Evolutionary conservation across 108 stramenopile species (phyloP).

Genomic region (Cyclotella sp.): DNA sequence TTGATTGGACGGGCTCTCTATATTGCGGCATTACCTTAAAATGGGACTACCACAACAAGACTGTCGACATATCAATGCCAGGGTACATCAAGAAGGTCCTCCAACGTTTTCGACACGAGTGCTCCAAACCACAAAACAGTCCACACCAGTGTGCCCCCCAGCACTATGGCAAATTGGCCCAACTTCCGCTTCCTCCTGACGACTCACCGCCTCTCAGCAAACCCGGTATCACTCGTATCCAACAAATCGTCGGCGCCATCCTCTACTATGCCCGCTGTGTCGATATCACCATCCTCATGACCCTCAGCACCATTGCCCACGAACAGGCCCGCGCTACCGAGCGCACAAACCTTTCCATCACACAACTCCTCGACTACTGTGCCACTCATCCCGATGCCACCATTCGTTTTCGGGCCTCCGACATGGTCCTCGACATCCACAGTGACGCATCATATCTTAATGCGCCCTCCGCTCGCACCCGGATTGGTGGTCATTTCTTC

Average conservation of each 20-base stretch:
- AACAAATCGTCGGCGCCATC: conserved; percentile 46
- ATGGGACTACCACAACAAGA: conserved; percentile 52
- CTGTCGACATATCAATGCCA: conserved; percentile 52
- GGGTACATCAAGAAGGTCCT: conserved; percentile 53
- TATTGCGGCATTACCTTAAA: conserved; percentile 50
- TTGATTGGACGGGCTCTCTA: conserved; percentile 40
- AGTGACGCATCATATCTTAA: conserved; percentile 50
- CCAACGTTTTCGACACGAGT: conserved; percentile 33
- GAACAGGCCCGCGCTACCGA: conserved; percentile 30
- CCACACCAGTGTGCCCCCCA: conserved; percentile 29
- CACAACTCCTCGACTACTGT: conserved; percentile 48
- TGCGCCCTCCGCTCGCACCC: conserved; percentile 36
- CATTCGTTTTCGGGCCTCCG: conserved; percentile 6
- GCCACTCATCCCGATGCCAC: conserved; percentile 47
- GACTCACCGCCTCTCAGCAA: conserved; percentile 20
- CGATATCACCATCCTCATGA: conserved; percentile 46
- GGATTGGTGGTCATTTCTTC: conserved; percentile 44
- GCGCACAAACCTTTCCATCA: conserved; percentile 10
- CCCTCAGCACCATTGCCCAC: conserved; percentile 40
- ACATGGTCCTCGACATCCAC: conserved; percentile 43
- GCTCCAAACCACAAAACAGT: conserved; percentile 46
- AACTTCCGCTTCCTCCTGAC: conserved; percentile 29
- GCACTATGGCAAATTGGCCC: conserved; percentile 41
- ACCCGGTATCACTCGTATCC: conserved; percentile 30
- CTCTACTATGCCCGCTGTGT: conserved; percentile 58